Conservation (phyloP, 441 rosid species). For the Adansonia rubrostipa region DNA sequence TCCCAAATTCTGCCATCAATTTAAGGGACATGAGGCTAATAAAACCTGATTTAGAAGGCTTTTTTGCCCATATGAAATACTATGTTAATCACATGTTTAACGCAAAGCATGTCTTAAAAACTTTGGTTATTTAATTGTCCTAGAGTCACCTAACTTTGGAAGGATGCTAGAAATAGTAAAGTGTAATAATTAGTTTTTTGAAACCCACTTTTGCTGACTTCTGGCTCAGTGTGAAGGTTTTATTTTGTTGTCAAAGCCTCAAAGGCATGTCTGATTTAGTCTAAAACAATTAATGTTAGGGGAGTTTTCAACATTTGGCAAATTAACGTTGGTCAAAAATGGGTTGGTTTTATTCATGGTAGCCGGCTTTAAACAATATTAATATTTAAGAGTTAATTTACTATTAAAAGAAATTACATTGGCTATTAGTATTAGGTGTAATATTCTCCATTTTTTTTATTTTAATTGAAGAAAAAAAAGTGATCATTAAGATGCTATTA, state of each 20-base stretch:
- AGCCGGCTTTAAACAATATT: not conserved
- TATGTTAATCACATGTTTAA: conserved; percentile 1
- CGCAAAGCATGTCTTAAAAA: not conserved
- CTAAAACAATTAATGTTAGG: not conserved
- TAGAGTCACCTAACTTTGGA: conserved; percentile 8
- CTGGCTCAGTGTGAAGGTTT: not conserved
- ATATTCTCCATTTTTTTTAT: no score
- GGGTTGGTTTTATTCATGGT: not conserved
- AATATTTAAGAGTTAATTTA: not conserved
- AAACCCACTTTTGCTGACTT: not conserved
- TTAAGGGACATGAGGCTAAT: not conserved
- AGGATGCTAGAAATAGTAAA: not conserved
- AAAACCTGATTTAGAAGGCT: not conserved
- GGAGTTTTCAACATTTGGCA: not conserved
- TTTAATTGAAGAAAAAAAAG: no score
- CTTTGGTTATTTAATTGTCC: not conserved
- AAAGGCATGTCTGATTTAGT: not conserved
- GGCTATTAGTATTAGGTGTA: not conserved
- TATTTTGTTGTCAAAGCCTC: not conserved
- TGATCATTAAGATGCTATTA: no score
- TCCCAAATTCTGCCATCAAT: conserved; percentile 22
- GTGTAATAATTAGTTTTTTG: not conserved
- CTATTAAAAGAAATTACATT: not conserved
- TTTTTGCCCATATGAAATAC: not conserved
- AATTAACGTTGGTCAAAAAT: not conserved